Evolutionary conservation across 2,329 filamentous ascomycete genomes (phyloP).

Genomic region (Pseudogymnoascus sp.): DNA sequence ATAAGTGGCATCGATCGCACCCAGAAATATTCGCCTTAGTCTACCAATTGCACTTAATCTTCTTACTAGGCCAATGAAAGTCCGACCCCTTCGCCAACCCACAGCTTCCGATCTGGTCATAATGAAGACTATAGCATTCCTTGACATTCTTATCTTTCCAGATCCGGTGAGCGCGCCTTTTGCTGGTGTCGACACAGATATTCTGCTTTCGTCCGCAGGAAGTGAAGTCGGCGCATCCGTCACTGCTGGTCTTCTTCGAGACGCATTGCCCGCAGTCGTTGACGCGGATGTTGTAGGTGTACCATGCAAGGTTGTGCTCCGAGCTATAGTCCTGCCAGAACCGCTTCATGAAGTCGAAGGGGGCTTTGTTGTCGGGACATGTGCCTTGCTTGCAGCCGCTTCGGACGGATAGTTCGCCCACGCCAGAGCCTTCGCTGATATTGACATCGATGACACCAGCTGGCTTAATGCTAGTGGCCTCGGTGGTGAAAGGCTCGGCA

Average conservation of each 20-base stretch:
- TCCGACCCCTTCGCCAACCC: neutral
- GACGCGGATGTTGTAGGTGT: neutral
- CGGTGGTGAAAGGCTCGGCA: neutral
- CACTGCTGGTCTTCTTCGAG: neutral
- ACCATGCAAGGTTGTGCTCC: neutral
- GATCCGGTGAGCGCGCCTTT: neutral
- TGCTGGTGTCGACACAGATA: neutral
- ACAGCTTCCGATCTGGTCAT: neutral
- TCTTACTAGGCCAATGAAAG: neutral
- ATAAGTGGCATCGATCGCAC: neutral
- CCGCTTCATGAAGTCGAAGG: neutral
- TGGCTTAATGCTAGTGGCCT: neutral
- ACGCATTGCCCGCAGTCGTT: neutral
- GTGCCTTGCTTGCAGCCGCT: neutral
- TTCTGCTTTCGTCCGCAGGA: neutral
- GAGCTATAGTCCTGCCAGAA: neutral
- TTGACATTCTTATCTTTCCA: neutral
- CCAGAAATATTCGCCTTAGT: neutral
- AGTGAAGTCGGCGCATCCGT: neutral
- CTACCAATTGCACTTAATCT: neutral
- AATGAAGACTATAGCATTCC: neutral
- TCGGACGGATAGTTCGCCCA: neutral
- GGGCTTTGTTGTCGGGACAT: neutral
- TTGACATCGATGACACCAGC: neutral
- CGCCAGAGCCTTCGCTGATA: neutral